phyloP scores from a whole-genome alignment of 495 filamentous ascomycete species.

The Penicillium tannophilum region DNA sequence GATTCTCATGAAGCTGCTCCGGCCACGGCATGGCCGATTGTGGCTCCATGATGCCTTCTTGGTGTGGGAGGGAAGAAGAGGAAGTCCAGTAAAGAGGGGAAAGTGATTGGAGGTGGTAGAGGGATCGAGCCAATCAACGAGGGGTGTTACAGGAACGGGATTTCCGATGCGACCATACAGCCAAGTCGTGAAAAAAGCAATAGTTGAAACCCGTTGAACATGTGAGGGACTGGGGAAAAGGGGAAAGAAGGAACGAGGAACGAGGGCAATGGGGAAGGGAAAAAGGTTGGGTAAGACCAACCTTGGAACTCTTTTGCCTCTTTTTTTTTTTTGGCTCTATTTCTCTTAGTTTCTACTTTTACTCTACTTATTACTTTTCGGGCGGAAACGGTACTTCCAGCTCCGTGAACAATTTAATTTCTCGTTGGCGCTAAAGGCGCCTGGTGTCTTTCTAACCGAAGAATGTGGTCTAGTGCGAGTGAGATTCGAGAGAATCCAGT shows the following conservation, averaged over 20 bases:
- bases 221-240: not conserved
- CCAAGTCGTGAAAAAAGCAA: not conserved
- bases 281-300: not conserved
- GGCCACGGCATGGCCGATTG: slow-evolving; percentile 45
- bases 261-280: not conserved
- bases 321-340: not conserved
- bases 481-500: not conserved
- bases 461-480: not conserved
- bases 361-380: slow-evolving; percentile 4
- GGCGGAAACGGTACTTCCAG: slow-evolving; percentile 16
- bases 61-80: not conserved
- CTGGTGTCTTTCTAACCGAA: slow-evolving; percentile 1
- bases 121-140: slow-evolving; percentile 3
- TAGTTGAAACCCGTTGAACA: not conserved
- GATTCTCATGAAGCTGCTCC: slow-evolving; percentile 38
- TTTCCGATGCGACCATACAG: too few relatives aligned
- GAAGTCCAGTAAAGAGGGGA: slow-evolving; percentile 1
- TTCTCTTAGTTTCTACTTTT: not conserved
- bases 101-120: slow-evolving; percentile 2
- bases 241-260: not conserved
- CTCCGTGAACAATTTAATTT: not conserved
- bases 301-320: not conserved
- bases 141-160: not conserved
- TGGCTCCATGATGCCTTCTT: slow-evolving; percentile 38
- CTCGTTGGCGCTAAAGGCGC: slow-evolving; percentile 23